Percentiles rank a stretch among this genome's conserved stretches.
Evolutionary conservation across 495 filamentous ascomycete genomes (phyloP).

Genomic region (Hyaloscypha variabilis): DNA sequence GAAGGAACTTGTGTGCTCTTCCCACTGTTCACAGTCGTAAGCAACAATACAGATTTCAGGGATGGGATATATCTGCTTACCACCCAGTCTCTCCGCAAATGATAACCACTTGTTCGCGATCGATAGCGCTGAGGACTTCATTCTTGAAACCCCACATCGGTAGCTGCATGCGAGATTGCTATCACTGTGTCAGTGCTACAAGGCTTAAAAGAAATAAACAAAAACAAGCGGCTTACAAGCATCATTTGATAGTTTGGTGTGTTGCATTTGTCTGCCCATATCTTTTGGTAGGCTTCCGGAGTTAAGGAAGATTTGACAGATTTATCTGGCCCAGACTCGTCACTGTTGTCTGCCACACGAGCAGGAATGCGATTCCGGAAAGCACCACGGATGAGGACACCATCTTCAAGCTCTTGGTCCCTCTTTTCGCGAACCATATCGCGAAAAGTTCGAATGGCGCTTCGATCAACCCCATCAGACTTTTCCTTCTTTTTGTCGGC

Average conservation of each 20-base stretch:
- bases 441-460: slow-evolving; percentile 61
- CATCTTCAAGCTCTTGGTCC: slow-evolving; percentile 66
- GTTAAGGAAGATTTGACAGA: slow-evolving; percentile 34
- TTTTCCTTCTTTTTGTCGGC: slow-evolving; percentile 67
- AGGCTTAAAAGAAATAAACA: no score
- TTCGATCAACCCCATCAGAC: slow-evolving; percentile 68
- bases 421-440: slow-evolving; percentile 58
- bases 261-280: slow-evolving; percentile 72
- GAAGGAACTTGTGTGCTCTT: slow-evolving; percentile 97
- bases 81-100: slow-evolving; percentile 95
- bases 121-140: slow-evolving; percentile 72
- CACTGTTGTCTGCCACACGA: slow-evolving; percentile 45
- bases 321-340: slow-evolving; percentile 44
- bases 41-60: slow-evolving; percentile 30
- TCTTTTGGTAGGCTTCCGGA: slow-evolving; percentile 53
- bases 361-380: slow-evolving; percentile 67
- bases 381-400: slow-evolving; percentile 70
- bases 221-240: slow-evolving; percentile 38
- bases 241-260: slow-evolving; percentile 62
- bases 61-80: slow-evolving; percentile 32
- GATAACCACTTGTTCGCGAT: slow-evolving; percentile 79
- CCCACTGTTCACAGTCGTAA: slow-evolving; percentile 45
- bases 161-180: slow-evolving; percentile 65
- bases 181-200: background rate
- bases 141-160: slow-evolving; percentile 88